Base-by-base conservation (phyloP, 73 alveolate species). In the Effrenium voratum region DNA sequence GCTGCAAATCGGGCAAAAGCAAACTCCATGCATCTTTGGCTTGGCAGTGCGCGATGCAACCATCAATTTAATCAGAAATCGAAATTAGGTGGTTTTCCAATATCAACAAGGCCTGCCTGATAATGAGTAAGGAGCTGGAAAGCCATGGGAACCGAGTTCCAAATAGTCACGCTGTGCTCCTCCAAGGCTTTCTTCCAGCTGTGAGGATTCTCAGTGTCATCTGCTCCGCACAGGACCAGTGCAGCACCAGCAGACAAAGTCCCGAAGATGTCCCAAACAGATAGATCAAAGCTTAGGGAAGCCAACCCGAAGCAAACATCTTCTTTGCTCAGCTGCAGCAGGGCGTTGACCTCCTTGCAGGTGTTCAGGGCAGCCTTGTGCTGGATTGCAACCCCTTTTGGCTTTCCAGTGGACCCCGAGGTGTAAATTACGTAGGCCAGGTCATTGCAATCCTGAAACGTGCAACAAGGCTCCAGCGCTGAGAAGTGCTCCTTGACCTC, bases 391-490 rank as follows among this genome's bases (percentile, higher is more conserved):
- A 92, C 98, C 1, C 92, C 98, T 43, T 92, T 92, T 13, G 98
- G 98, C 40, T 40, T 47, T 19, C 93, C 81, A 10, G 93, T 92
- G 44, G 98, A 92, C 8, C 98, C 98, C 22, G 83, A 46, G 40
- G 98, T 92, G 70, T 50, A 92, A 32, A 68, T 73, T 49, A 73
- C 45, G 50, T 68, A 92, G 50, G 98, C 98, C 40, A 92, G 50
- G 34, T 41, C 63, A 10, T 40, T 28, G 3, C 41, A 19, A 30
- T 34, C 44, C 46, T 5, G 16, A 40, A 16, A 8, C 22, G 72
- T 16, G 19, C 1, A 28, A 41, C 22, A 16, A 26, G 3, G 22
- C 16, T 80, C 70, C 57, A 76, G 32, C 26, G 22, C 57, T 8
- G 57, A 34, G 19, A 24, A 16, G 50, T 76, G 50, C 19, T 76